Conservation (phyloP, 129 eudicot species). For the Silybum marianum region DNA sequence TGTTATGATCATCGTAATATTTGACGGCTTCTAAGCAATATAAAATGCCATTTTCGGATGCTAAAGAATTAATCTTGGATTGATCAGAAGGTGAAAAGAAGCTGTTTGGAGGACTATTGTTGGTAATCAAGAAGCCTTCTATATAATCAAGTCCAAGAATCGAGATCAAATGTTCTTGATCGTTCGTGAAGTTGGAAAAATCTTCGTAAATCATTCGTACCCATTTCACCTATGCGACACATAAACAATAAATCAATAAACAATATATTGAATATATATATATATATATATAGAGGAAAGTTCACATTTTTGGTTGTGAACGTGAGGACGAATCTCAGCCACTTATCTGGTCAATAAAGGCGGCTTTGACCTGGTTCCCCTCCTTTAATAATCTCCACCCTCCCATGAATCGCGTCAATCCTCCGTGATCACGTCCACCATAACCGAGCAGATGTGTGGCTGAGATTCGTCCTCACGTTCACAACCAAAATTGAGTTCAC, state of each 20-base stretch:
- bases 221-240: constrained; percentile 44
- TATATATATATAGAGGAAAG: too few relatives aligned
- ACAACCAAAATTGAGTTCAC: too few relatives aligned
- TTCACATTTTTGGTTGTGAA: too few relatives aligned
- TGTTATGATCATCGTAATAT: constrained; percentile 32
- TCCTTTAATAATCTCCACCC: too few relatives aligned
- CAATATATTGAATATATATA: not conserved
- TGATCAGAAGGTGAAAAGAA: constrained; percentile 26
- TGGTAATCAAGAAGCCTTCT: constrained; percentile 38
- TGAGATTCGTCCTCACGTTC: too few relatives aligned
- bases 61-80: constrained; percentile 12
- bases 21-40: constrained; percentile 42
- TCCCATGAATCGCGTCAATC: too few relatives aligned
- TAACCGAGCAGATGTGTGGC: too few relatives aligned
- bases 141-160: constrained; percentile 34
- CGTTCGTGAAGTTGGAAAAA: constrained; percentile 36
- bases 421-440: too few relatives aligned
- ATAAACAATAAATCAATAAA: constrained; percentile 4
- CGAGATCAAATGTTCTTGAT: constrained; percentile 45
- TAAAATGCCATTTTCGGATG: constrained; percentile 25
- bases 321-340: too few relatives aligned
- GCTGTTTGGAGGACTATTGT: constrained; percentile 22
- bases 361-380: too few relatives aligned
- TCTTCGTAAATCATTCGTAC: constrained; percentile 30
- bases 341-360: too few relatives aligned